phyloP scores from a whole-genome alignment of 177 flowering plant species.

The Tripterygium wilfordii region DNA sequence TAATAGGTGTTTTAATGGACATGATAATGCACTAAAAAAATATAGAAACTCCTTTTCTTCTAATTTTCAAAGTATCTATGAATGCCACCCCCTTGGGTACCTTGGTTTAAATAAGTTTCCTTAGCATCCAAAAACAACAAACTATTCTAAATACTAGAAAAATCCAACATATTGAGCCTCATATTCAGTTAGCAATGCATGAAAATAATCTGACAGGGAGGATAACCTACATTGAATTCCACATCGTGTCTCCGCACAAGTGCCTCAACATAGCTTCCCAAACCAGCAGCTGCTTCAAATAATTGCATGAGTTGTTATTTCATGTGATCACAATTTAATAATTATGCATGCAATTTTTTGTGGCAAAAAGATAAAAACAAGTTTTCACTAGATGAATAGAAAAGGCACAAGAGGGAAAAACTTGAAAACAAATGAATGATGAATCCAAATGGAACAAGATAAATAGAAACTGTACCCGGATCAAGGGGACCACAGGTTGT shows the following conservation, averaged over 20 bases:
- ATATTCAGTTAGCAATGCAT: background rate
- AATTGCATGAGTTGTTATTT: background rate
- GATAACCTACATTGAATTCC: constrained; percentile 72
- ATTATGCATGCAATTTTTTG: background rate
- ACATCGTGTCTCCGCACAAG: constrained; percentile 69
- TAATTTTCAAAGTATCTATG: no score
- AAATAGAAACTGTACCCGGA: constrained; percentile 50
- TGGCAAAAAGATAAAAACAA: background rate
- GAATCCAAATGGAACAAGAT: background rate
- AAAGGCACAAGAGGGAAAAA: background rate
- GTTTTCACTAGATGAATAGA: background rate
- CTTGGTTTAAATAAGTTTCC: no score
- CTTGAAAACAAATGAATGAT: background rate
- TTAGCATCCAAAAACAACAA: no score
- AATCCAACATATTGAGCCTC: background rate
- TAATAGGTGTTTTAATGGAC: no score
- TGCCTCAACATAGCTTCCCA: constrained; percentile 85
- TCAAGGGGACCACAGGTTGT: constrained; percentile 67
- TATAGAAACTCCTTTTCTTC: no score
- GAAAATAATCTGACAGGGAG: background rate
- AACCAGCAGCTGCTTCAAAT: constrained; percentile 67
- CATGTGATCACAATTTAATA: background rate
- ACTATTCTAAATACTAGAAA: background rate
- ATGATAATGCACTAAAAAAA: no score
- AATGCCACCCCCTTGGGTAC: no score